Evolutionary conservation across 352 stramenopile species (phyloP), one percentile per base, ranked within the genome.

Genomic region (Phytophthora sp.): DNA sequence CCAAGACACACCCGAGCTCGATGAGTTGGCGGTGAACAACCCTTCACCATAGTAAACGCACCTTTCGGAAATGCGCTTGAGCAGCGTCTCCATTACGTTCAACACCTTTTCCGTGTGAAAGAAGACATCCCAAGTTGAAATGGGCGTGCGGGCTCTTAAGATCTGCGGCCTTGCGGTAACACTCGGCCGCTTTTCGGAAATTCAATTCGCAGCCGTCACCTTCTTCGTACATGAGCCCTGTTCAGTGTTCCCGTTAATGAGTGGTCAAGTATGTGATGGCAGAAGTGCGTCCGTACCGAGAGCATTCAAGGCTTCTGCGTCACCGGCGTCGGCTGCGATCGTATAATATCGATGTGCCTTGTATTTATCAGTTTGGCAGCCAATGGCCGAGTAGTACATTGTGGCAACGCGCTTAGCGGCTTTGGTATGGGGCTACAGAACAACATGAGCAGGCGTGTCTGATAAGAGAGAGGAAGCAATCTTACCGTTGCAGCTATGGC

Each of bases 121-220:
- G 65, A 20, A 94, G 65, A 35, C 82, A 91, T 6, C 80, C 86
- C 18, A 92, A 74, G 51, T 94, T 94, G 58, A 94, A 93, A 59
- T 94, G 83, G 4, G 81, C 82, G 55, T 93, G 80, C 1, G 83
- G 73, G 36, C 68, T 82, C 11, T 71, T 59, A 18, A 79, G 58
- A 41, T 79, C 74, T 8, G 79, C 74, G 1, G 83, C 84, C 49
- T 63, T 62, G 12, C 79, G 78, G 33, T 91, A 93, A 51, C 73
- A 92, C 20, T 69, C 67, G 5, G 69, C 78, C 7, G 83, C 86
- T 51, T 79, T 72, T 24, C 60, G 51, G 51, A 91, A 88, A 63
- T 92, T 78, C 39, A 93, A 33, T 16, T 89, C 78, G 26, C 82
- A 91, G 26, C 84, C 84, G 21, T 92, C 79, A 35, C 86, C 86